Evolutionary conservation across 331 rosid genomes (phyloP).

Genomic region (Rhamnella rubrinervis): DNA sequence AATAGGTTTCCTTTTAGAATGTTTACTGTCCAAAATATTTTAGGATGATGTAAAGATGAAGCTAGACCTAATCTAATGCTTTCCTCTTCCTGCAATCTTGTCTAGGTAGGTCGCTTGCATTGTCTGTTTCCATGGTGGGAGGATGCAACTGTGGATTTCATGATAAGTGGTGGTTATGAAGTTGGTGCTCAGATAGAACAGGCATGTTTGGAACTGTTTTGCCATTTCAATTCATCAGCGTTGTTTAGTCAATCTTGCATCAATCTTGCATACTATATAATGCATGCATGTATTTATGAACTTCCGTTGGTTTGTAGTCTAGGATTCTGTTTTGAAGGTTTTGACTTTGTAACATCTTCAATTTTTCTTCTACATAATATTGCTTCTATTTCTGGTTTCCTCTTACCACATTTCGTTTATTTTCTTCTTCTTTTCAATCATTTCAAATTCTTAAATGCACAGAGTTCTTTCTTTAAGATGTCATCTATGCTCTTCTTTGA

Average conservation of each 20-base stretch:
- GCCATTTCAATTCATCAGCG: background rate
- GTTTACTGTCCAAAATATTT: background rate
- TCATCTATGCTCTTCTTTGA: conserved; percentile 3
- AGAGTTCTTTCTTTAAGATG: background rate
- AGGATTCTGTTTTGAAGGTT: background rate
- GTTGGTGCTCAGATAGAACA: conserved; percentile 53
- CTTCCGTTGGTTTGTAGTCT: background rate
- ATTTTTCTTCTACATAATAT: background rate
- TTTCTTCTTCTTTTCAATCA: too few species aligned
- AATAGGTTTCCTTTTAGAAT: background rate
- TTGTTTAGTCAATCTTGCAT: background rate
- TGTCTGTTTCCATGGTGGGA: conserved; percentile 91
- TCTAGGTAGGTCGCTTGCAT: conserved; percentile 90
- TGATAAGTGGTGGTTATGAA: conserved; percentile 82
- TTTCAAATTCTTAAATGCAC: too few species aligned
- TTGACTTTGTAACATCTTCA: background rate
- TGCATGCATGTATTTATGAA: background rate
- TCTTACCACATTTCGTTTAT: too few species aligned
- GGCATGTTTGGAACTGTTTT: conserved; percentile 41
- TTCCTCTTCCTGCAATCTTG: conserved; percentile 23
- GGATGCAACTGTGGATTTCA: conserved; percentile 79
- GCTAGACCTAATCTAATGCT: conserved; percentile 5
- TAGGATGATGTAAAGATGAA: conserved; percentile 21
- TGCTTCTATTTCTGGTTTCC: too few species aligned
- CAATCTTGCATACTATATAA: background rate